A percentile compares a stretch with the other conserved stretches of the same genome.
phyloP scores from a whole-genome alignment of 1,139 yeast genomes.

The Nakaseomyces bracarensis region DNA sequence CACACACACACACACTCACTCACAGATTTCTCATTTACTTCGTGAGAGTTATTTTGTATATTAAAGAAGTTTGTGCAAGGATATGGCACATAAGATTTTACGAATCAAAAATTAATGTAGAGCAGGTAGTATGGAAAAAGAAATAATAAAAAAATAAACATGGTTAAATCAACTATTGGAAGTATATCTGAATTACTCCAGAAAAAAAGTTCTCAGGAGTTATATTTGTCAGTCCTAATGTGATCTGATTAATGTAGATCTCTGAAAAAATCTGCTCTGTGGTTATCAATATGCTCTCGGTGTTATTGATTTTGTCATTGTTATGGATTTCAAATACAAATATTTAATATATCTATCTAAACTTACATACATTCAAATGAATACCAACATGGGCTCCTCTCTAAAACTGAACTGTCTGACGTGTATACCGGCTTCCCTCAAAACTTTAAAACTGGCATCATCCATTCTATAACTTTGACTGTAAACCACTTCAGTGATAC shows the following conservation, averaged over 20 bases:
- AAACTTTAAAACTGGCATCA: conserved; percentile 55
- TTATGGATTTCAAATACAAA: background rate
- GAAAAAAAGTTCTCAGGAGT: too few species aligned
- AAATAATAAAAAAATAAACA: too few species aligned
- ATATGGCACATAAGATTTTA: background rate
- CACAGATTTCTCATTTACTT: background rate
- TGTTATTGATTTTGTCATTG: too few species aligned
- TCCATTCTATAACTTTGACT: conserved; percentile 94
- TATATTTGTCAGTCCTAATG: too few species aligned
- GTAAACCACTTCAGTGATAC: conserved; percentile 86
- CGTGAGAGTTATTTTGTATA: background rate
- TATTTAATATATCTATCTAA: background rate
- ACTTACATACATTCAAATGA: conserved; percentile 14
- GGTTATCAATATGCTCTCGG: too few species aligned
- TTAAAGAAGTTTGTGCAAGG: conserved; percentile 1
- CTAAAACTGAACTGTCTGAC: conserved; percentile 56
- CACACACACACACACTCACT: too few species aligned
- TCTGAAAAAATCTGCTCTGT: too few species aligned
- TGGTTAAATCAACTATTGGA: too few species aligned
- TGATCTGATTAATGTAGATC: too few species aligned
- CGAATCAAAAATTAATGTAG: too few species aligned
- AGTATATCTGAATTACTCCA: too few species aligned
- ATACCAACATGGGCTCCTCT: conserved; percentile 25
- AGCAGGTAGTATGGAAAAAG: too few species aligned
- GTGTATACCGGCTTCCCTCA: conserved; percentile 63